Evolutionary conservation across 306 rosid genomes (phyloP).

Genomic region (Astragalus membranaceus): DNA sequence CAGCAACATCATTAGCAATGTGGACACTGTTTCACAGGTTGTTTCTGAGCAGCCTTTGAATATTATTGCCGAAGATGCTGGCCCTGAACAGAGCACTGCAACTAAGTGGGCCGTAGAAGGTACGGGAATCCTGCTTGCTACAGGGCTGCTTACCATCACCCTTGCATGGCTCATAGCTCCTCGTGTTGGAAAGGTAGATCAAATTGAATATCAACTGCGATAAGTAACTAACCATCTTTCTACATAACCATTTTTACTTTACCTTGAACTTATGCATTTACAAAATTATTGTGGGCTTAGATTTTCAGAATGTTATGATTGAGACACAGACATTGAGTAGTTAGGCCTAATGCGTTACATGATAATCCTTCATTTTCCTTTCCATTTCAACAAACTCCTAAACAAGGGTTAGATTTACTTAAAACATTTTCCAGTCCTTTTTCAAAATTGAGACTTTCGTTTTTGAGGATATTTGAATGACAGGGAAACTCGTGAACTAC

Average conservation of each 20-base stretch:
- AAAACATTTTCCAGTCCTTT: neutral
- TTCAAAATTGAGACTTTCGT: neutral
- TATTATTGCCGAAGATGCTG: conserved; percentile 45
- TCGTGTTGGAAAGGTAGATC: conserved; percentile 83
- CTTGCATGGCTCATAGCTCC: conserved; percentile 97
- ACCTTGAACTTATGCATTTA: neutral
- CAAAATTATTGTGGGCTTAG: neutral
- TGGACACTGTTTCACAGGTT: conserved; percentile 51
- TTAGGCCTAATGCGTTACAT: neutral
- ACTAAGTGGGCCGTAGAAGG: conserved; percentile 91
- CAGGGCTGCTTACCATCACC: conserved; percentile 90
- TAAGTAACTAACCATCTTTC: neutral
- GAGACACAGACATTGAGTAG: neutral
- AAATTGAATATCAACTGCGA: neutral
- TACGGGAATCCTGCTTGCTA: conserved; percentile 91
- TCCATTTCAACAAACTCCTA: neutral
- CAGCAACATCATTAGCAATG: conserved; percentile 30
- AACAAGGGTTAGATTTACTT: neutral
- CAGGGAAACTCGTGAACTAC: neutral
- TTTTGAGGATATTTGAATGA: conserved; percentile 8
- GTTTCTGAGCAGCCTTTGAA: conserved; percentile 56
- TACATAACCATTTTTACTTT: neutral
- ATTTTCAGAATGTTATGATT: neutral
- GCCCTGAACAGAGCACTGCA: conserved; percentile 57
- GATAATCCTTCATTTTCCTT: neutral